These are phyloP conservation scores for Albifimbria verrucaria DNA, from an alignment of 2,329 filamentous ascomycete species.

Conservation along the genomic window DNA sequence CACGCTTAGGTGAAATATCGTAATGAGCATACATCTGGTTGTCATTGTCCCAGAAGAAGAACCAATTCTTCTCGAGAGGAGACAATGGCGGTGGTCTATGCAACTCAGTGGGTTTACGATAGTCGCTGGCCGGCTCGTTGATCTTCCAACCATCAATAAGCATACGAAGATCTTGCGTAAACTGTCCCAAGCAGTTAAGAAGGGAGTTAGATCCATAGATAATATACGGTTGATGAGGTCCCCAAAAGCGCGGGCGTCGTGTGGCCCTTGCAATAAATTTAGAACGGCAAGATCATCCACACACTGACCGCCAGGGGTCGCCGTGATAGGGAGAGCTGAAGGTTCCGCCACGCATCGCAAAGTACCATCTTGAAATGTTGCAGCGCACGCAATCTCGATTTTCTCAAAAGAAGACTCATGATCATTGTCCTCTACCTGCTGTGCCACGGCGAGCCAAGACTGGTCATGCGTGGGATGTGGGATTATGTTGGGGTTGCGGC, in stretches of 20 bases:
- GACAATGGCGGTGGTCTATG: conserved; percentile 43
- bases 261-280: conserved; percentile 46
- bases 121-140: conserved; percentile 27
- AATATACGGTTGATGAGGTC: conserved; percentile 45
- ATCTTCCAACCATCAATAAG: conserved; percentile 40
- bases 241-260: conserved; percentile 58
- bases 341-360: conserved; percentile 41
- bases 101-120: conserved; percentile 45
- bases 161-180: conserved; percentile 49
- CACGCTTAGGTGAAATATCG: conserved; percentile 46
- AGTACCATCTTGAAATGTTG: conserved; percentile 38
- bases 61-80: conserved; percentile 59
- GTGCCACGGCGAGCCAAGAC: conserved; percentile 50
- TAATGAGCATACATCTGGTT: conserved; percentile 49
- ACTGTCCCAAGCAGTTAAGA: conserved; percentile 55
- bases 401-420: conserved; percentile 25
- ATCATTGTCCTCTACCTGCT: conserved; percentile 30
- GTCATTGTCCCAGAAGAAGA: conserved; percentile 54
- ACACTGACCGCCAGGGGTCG: conserved; percentile 43
- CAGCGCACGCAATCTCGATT: conserved; percentile 47
- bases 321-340: conserved; percentile 40
- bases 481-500: conserved; percentile 55
- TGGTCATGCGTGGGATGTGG: conserved; percentile 47
- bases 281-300: conserved; percentile 38
- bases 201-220: conserved; percentile 54